Evolutionary conservation across 2,329 filamentous ascomycete species (phyloP).

Genomic region (Monosporascus sp.): DNA sequence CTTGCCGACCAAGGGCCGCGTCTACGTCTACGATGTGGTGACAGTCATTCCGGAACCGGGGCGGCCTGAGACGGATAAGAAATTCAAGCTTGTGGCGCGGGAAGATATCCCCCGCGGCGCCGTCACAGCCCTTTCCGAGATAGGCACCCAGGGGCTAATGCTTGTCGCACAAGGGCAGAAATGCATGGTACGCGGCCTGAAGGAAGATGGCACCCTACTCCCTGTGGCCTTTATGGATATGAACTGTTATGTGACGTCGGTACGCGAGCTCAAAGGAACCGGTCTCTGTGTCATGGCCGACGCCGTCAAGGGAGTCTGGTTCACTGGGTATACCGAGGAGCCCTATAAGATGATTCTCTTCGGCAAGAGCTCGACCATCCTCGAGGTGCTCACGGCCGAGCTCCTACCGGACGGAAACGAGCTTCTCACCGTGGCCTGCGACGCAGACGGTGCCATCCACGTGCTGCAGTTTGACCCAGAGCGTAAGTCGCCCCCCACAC

Average conservation of each 20-base stretch:
- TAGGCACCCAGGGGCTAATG: slow-evolving; percentile 83
- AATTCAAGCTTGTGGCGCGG: slow-evolving; percentile 77
- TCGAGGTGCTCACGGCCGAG: slow-evolving; percentile 78
- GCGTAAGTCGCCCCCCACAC: slow-evolving; percentile 49
- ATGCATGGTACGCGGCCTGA: slow-evolving; percentile 91
- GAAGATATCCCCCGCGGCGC: slow-evolving; percentile 90
- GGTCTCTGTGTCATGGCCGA: slow-evolving; percentile 86
- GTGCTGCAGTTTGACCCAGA: slow-evolving; percentile 93
- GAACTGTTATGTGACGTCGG: slow-evolving; percentile 85
- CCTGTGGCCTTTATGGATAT: slow-evolving; percentile 98
- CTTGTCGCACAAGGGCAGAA: slow-evolving; percentile 93
- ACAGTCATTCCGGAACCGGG: slow-evolving; percentile 86
- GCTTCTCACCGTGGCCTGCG: slow-evolving; percentile 75
- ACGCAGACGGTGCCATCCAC: slow-evolving; percentile 81
- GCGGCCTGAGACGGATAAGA: slow-evolving; percentile 77
- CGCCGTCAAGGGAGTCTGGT: slow-evolving; percentile 90
- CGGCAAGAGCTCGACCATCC: slow-evolving; percentile 73
- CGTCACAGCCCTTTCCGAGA: slow-evolving; percentile 78
- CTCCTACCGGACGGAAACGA: slow-evolving; percentile 83
- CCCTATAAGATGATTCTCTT: slow-evolving; percentile 94
- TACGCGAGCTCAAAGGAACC: slow-evolving; percentile 76
- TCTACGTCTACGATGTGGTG: slow-evolving; percentile 90
- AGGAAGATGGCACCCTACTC: slow-evolving; percentile 87
- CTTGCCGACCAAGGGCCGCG: slow-evolving; percentile 73
- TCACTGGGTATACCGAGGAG: slow-evolving; percentile 93